Percentiles rank a stretch among this genome's conserved stretches.
phyloP scores from a whole-genome alignment of 495 filamentous ascomycete species.

The Aspergillus diversus region DNA sequence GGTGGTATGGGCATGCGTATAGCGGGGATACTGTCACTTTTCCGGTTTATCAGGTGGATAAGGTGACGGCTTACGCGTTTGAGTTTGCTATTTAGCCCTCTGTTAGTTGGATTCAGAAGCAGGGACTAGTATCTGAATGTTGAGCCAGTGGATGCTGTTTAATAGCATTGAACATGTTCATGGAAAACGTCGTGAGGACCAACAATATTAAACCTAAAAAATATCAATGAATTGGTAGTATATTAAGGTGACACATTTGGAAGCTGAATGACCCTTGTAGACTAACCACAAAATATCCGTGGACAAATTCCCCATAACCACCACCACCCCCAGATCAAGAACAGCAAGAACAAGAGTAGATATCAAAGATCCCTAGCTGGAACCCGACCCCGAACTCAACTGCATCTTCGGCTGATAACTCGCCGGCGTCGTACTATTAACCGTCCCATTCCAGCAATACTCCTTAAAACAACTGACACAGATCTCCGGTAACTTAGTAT shows the following conservation, averaged over 20 bases:
- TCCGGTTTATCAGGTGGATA: neutral
- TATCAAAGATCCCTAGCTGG: neutral
- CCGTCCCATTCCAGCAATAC: conserved; percentile 87
- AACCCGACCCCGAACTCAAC: neutral
- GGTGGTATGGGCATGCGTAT: neutral
- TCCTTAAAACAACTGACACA: conserved; percentile 71
- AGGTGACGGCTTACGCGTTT: conserved; percentile 1
- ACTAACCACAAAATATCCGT: neutral
- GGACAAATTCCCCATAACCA: neutral
- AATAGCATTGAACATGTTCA: no score
- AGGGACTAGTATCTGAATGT: neutral
- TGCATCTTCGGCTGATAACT: conserved; percentile 25
- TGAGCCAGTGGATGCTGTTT: neutral
- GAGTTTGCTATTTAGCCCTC: neutral
- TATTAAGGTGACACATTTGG: neutral
- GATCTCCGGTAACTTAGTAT: conserved; percentile 58
- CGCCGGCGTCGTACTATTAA: conserved; percentile 42
- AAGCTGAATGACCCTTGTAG: neutral
- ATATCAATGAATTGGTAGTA: neutral
- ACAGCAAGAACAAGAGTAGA: no score
- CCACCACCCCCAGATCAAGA: neutral
- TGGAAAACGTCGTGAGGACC: no score
- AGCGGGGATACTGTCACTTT: neutral
- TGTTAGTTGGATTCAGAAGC: neutral
- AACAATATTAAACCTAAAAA: no score